Conservation (phyloP, 306 rosid species). For the Bauhinia variegata region DNA sequence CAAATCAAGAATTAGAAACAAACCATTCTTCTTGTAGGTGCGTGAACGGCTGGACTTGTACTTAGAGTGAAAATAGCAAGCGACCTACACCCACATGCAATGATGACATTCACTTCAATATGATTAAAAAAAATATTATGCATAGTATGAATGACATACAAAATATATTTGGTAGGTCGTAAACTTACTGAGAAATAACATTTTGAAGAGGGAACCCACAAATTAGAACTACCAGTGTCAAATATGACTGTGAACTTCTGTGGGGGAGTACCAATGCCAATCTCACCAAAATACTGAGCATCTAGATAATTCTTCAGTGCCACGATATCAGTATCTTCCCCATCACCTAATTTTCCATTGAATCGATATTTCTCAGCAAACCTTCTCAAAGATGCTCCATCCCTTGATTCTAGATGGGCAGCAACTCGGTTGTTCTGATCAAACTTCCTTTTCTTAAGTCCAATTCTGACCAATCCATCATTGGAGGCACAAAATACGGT, state of each 20-base stretch:
- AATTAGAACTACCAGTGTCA: slow-evolving; percentile 80
- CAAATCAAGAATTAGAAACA: slow-evolving; percentile 1
- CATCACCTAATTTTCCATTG: slow-evolving; percentile 18
- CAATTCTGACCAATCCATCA: slow-evolving; percentile 55
- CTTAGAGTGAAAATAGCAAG: slow-evolving; percentile 56
- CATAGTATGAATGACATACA: too few species aligned
- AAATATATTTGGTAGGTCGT: not conserved
- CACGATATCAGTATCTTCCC: slow-evolving; percentile 29
- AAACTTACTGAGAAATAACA: slow-evolving; percentile 71
- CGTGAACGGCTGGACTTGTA: slow-evolving; percentile 48
- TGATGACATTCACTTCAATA: not conserved
- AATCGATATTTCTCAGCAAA: slow-evolving; percentile 37
- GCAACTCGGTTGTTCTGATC: slow-evolving; percentile 53
- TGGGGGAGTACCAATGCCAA: slow-evolving; percentile 74
- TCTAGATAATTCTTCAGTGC: slow-evolving; percentile 70
- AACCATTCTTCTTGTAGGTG: slow-evolving; percentile 52
- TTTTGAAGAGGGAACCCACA: slow-evolving; percentile 83
- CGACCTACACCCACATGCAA: slow-evolving; percentile 39
- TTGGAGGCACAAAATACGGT: slow-evolving; percentile 37
- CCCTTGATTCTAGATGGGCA: slow-evolving; percentile 53
- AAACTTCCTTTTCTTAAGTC: slow-evolving; percentile 53
- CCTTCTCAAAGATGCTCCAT: slow-evolving; percentile 36
- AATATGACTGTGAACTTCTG: slow-evolving; percentile 68
- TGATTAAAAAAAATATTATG: too few species aligned
- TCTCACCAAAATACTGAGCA: slow-evolving; percentile 75